A percentile compares a stretch with the other conserved stretches of the same genome.
These are phyloP conservation scores for Mrakia hoshinonis DNA, from an alignment of 768 basidiomycete species.

Conservation along the genomic window DNA sequence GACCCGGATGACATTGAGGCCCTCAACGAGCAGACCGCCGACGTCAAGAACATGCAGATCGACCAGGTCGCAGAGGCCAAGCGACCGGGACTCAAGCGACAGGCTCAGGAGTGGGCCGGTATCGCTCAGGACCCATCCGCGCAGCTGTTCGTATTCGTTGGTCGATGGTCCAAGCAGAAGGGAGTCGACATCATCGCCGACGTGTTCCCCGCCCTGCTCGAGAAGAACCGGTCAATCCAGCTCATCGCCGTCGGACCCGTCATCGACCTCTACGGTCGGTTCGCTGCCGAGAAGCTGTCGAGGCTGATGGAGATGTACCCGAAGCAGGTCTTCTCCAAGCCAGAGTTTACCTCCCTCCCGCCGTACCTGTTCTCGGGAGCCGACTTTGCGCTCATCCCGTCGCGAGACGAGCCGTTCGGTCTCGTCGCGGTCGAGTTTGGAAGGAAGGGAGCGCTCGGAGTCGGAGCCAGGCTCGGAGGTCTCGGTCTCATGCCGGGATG, in stretches of 20 bases:
- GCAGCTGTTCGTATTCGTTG: slow-evolving; percentile 90
- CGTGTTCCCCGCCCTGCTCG: slow-evolving; percentile 81
- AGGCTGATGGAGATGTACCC: slow-evolving; percentile 93
- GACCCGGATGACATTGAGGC: slow-evolving; percentile 89
- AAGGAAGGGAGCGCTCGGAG: slow-evolving; percentile 89
- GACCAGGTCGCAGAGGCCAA: slow-evolving; percentile 71
- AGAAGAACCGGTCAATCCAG: slow-evolving; percentile 77
- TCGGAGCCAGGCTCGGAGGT: slow-evolving; percentile 89
- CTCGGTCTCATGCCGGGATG: slow-evolving; percentile 95
- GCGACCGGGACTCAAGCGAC: slow-evolving; percentile 79
- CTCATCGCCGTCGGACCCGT: slow-evolving; percentile 85
- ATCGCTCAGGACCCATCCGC: slow-evolving; percentile 82
- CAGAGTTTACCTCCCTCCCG: slow-evolving; percentile 87
- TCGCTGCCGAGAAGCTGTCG: slow-evolving; percentile 86
- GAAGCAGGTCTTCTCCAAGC: slow-evolving; percentile 84
- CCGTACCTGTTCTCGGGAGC: slow-evolving; percentile 91
- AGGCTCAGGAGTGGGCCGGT: slow-evolving; percentile 91
- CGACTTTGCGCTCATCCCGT: slow-evolving; percentile 90
- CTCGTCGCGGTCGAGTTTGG: slow-evolving; percentile 94
- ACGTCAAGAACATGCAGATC: slow-evolving; percentile 64
- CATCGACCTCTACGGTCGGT: slow-evolving; percentile 88
- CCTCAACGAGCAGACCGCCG: slow-evolving; percentile 64
- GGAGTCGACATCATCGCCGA: slow-evolving; percentile 91
- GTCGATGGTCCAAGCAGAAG: slow-evolving; percentile 93
- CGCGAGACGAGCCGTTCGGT: slow-evolving; percentile 93